A percentile compares a stretch with the other conserved stretches of the same genome.
These are phyloP conservation scores for Apophysomyces sp. DNA, from an alignment of 371 early-diverging fungal species.

Conservation along the genomic window DNA sequence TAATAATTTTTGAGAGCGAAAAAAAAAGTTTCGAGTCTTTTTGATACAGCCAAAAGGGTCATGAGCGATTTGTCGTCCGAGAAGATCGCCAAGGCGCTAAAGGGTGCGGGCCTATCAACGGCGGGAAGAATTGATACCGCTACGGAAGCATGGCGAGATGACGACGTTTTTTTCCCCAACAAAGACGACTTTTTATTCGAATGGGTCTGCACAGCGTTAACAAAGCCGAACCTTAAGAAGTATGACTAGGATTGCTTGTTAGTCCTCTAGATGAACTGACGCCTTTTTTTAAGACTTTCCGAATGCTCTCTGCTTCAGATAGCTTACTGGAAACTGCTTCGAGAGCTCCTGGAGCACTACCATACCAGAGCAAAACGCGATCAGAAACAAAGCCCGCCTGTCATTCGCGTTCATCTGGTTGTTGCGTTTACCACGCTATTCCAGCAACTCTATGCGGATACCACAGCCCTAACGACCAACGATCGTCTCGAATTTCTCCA, in stretches of 20 bases:
- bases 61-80: slow-evolving; percentile 60
- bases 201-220: slow-evolving; percentile 42
- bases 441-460: slow-evolving; percentile 13
- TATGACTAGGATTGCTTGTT: slow-evolving; percentile 9
- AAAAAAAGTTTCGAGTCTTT: not conserved
- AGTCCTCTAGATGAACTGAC: not conserved
- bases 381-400: slow-evolving; percentile 17
- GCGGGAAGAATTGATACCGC: slow-evolving; percentile 37
- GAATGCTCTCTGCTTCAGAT: slow-evolving; percentile 31
- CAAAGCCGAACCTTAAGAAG: slow-evolving; percentile 43
- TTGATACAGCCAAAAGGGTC: not conserved
- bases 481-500: slow-evolving; percentile 9
- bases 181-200: slow-evolving; percentile 49
- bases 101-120: slow-evolving; percentile 39
- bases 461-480: not conserved
- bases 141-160: slow-evolving; percentile 33
- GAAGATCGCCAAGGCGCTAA: slow-evolving; percentile 55
- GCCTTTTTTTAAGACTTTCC: slow-evolving; percentile 11
- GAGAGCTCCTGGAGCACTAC: slow-evolving; percentile 30
- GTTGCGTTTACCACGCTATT: slow-evolving; percentile 21
- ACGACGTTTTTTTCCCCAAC: slow-evolving; percentile 44
- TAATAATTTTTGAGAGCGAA: not conserved
- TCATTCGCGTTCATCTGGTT: slow-evolving; percentile 29
- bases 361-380: slow-evolving; percentile 4
- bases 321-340: slow-evolving; percentile 35